Evolutionary conservation across 2,329 filamentous ascomycete species (phyloP).

Genomic region (Fonsecaea multimorphosa): DNA sequence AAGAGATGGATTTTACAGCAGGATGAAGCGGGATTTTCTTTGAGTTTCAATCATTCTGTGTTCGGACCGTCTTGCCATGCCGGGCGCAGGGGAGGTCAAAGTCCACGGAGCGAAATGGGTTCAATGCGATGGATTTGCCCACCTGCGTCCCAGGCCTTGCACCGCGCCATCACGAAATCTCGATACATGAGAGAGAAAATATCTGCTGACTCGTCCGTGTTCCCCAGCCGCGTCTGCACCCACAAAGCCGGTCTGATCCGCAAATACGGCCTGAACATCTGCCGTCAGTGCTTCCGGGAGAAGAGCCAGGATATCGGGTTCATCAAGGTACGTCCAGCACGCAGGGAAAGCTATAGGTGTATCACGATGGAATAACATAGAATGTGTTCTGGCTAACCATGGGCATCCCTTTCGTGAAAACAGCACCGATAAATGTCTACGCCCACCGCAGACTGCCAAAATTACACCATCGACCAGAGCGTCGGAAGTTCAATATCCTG

Average conservation of each 20-base stretch:
- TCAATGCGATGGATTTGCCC: neutral
- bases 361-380: neutral
- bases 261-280: slow-evolving; percentile 93
- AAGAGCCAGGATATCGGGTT: slow-evolving; percentile 72
- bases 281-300: slow-evolving; percentile 74
- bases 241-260: slow-evolving; percentile 99
- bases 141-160: neutral
- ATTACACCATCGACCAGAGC: neutral
- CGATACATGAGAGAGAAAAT: too few relatives aligned
- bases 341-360: neutral
- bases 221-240: slow-evolving; percentile 77
- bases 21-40: neutral
- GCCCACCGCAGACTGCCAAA: neutral
- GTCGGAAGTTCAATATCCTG: neutral
- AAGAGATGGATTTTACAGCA: neutral
- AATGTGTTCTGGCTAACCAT: neutral
- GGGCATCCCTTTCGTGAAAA: neutral
- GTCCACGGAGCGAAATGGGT: neutral
- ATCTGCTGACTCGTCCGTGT: slow-evolving; percentile 35
- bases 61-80: neutral
- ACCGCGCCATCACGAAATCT: neutral
- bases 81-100: neutral
- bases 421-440: neutral
- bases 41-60: neutral
- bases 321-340: slow-evolving; percentile 61